Percentiles rank a stretch among this genome's conserved stretches.
phyloP scores from a whole-genome alignment of 2,329 filamentous ascomycete genomes.

The Rhinocladiella mackenziei region DNA sequence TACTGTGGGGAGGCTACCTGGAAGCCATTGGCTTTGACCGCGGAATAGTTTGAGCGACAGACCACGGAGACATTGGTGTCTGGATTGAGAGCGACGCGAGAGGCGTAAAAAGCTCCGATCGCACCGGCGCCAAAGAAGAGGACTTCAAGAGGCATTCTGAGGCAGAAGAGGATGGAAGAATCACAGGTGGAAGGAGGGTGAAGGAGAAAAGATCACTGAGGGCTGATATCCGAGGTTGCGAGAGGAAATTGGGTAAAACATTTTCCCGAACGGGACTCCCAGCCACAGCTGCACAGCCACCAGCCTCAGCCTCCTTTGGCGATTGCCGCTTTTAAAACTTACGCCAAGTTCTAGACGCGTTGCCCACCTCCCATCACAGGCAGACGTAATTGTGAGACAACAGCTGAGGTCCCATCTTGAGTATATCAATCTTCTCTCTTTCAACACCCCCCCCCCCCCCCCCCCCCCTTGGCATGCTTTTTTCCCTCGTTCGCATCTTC shows the following conservation, averaged over 20 bases:
- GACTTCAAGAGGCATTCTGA: slow-evolving; percentile 23
- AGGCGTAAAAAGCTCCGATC: slow-evolving; percentile 30
- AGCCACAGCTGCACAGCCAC: slow-evolving; percentile 1
- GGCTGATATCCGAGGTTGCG: too few species aligned
- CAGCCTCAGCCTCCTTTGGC: neutral
- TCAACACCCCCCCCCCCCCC: neutral
- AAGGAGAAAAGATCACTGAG: neutral
- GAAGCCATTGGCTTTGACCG: slow-evolving; percentile 60
- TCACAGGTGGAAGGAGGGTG: neutral
- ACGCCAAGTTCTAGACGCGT: neutral
- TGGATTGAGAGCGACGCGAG: slow-evolving; percentile 23
- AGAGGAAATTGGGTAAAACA: too few species aligned
- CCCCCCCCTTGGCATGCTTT: slow-evolving; percentile 3
- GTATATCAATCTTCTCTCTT: slow-evolving; percentile 1
- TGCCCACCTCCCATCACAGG: slow-evolving; percentile 5
- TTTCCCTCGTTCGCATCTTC: slow-evolving; percentile 21
- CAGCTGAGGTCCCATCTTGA: slow-evolving; percentile 10
- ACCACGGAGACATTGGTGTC: slow-evolving; percentile 63
- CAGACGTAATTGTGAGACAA: slow-evolving; percentile 15
- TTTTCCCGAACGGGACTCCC: neutral
- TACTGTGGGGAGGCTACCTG: slow-evolving; percentile 62
- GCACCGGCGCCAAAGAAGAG: slow-evolving; percentile 31
- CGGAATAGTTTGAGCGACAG: slow-evolving; percentile 68
- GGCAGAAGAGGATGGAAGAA: neutral
- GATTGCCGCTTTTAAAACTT: too few species aligned